phyloP scores from a whole-genome alignment of 345 rosid species.

The Capsella bursapastoris region DNA sequence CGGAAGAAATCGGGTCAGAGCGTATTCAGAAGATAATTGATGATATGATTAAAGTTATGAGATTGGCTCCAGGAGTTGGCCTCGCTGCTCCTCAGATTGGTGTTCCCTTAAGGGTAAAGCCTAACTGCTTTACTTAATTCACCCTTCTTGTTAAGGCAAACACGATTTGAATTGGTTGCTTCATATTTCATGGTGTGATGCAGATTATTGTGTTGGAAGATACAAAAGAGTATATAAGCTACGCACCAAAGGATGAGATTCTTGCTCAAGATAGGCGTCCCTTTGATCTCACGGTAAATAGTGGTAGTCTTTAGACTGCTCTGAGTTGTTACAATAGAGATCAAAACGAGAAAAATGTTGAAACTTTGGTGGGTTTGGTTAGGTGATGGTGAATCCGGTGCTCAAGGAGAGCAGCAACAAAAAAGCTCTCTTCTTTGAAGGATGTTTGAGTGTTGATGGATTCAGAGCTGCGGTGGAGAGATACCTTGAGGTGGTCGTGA shows the following conservation, averaged over 20 bases:
- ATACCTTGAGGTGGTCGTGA: constrained; percentile 76
- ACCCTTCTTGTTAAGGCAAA: neutral
- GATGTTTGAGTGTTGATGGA: constrained; percentile 88
- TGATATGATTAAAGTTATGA: constrained; percentile 76
- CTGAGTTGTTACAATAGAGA: constrained; percentile 8
- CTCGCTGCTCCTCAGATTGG: constrained; percentile 98
- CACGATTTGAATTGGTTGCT: constrained; percentile 2
- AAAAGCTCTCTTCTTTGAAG: constrained; percentile 82
- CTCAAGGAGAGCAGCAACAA: constrained; percentile 61
- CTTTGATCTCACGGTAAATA: constrained; percentile 78
- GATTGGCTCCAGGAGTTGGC: constrained; percentile 90
- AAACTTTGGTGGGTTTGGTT: constrained; percentile 46
- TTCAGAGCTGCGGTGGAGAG: constrained; percentile 88
- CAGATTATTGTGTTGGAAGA: constrained; percentile 95
- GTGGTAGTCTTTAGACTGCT: neutral
- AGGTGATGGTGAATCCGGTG: constrained; percentile 91
- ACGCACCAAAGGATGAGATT: constrained; percentile 74
- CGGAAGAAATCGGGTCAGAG: constrained; percentile 73
- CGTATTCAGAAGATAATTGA: constrained; percentile 86
- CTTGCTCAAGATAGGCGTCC: constrained; percentile 72
- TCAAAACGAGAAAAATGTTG: neutral
- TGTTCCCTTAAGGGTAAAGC: constrained; percentile 64
- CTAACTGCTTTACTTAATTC: neutral
- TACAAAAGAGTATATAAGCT: constrained; percentile 76
- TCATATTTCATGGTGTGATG: neutral